Percentiles rank a stretch among this genome's conserved stretches.
These are phyloP conservation scores for Fusarium duplospermum DNA, from an alignment of 2,329 filamentous ascomycete species.

Conservation along the genomic window DNA sequence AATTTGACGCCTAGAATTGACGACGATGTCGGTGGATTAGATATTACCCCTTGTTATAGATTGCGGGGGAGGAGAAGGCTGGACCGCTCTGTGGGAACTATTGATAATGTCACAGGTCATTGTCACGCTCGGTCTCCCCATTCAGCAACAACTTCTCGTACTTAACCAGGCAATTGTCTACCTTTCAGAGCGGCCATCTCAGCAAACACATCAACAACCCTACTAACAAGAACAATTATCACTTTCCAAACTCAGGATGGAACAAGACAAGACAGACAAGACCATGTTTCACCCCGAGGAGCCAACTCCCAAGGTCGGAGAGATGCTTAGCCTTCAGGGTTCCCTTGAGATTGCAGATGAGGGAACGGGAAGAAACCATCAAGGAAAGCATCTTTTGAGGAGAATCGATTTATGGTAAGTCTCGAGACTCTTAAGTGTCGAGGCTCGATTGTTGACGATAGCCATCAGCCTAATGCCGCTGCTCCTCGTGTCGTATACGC, in stretches of 20 bases:
- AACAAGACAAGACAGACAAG: slow-evolving; percentile 21
- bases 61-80: background rate
- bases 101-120: background rate
- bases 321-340: slow-evolving; percentile 25
- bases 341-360: slow-evolving; percentile 17
- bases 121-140: background rate
- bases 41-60: background rate
- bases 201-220: background rate
- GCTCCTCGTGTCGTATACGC: slow-evolving; percentile 37
- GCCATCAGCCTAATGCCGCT: slow-evolving; percentile 30
- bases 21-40: background rate
- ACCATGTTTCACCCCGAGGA: background rate
- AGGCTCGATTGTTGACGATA: background rate
- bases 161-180: background rate
- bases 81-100: background rate
- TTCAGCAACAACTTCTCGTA: background rate
- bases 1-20: background rate
- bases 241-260: background rate
- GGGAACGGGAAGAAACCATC: background rate
- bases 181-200: background rate
- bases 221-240: background rate
- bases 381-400: slow-evolving; percentile 1
- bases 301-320: slow-evolving; percentile 21
- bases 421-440: background rate
- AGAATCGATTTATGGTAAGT: slow-evolving; percentile 35